Conservation (phyloP, 2,329 filamentous ascomycete species). For the Ceratocystis destructans region DNA sequence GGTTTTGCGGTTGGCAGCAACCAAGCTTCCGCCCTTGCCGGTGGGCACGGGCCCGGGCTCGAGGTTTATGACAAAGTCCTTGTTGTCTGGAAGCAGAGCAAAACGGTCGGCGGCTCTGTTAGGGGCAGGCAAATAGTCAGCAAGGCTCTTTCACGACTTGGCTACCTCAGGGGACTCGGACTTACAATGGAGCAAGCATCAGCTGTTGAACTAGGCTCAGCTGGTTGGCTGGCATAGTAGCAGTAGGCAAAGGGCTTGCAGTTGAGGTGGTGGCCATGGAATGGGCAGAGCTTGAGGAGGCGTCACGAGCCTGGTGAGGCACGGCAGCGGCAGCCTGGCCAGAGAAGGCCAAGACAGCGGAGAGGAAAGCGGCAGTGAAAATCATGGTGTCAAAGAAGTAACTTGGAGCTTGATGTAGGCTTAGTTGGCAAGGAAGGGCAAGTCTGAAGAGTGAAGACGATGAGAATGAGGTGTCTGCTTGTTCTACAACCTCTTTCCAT, state of each 20-base stretch:
- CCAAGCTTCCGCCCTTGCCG: conserved; percentile 31
- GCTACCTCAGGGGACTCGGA: neutral
- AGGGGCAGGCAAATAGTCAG: neutral
- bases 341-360: conserved; percentile 30
- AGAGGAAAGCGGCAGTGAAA: conserved; percentile 26
- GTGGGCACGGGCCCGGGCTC: conserved; percentile 32
- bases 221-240: conserved; percentile 15
- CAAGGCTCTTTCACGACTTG: neutral
- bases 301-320: conserved; percentile 15
- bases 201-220: conserved; percentile 25
- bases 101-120: conserved; percentile 29
- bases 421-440: conserved; percentile 16
- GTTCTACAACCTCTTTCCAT: neutral
- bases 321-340: conserved; percentile 25
- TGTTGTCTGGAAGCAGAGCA: conserved; percentile 29
- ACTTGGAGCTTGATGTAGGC: conserved; percentile 20
- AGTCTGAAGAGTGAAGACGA: neutral
- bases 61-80: conserved; percentile 35
- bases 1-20: conserved; percentile 40
- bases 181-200: conserved; percentile 20
- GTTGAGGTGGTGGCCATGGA: neutral
- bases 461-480: neutral
- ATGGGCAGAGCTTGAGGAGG: conserved; percentile 13
- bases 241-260: neutral
- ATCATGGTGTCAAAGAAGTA: conserved; percentile 25